Conservation (phyloP, 2,329 filamentous ascomycete species). For the Aquanectria penicillioides region DNA sequence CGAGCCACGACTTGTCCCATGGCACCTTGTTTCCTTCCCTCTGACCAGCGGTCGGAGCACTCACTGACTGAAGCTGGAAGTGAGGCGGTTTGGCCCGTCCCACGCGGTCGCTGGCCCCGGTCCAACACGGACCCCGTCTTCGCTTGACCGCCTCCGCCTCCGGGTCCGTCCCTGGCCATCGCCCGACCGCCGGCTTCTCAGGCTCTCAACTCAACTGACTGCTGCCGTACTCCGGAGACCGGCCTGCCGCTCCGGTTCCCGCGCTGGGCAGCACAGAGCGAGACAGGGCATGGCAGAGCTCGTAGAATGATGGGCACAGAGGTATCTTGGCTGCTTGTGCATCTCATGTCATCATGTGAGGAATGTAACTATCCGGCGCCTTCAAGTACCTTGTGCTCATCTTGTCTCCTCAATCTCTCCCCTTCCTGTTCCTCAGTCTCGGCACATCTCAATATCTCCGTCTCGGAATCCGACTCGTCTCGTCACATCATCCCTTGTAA, state of each 20-base stretch:
- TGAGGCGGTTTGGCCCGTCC: constrained; percentile 8
- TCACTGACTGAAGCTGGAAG: no score
- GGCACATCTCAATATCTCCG: constrained; percentile 6
- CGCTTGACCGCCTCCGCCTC: constrained; percentile 14
- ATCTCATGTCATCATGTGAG: no score
- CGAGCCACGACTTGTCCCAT: no score
- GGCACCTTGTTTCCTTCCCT: no score
- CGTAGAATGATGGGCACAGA: no score
- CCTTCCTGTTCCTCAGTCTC: neutral
- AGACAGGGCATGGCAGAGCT: no score
- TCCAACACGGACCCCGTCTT: constrained; percentile 8
- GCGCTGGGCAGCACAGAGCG: no score
- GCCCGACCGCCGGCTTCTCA: constrained; percentile 10
- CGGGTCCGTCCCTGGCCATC: neutral
- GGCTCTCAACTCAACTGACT: neutral
- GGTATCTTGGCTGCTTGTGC: no score
- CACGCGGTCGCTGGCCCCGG: neutral
- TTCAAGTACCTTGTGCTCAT: no score
- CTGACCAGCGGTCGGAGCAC: no score
- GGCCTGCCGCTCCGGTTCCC: constrained; percentile 8
- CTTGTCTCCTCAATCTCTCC: no score
- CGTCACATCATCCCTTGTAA: neutral
- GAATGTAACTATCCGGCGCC: no score
- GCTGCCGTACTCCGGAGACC: constrained; percentile 18
- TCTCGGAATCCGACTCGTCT: constrained; percentile 4